Evolutionary conservation across 495 filamentous ascomycete genomes (phyloP).

Genomic region (Chaetomidium leptoderma): DNA sequence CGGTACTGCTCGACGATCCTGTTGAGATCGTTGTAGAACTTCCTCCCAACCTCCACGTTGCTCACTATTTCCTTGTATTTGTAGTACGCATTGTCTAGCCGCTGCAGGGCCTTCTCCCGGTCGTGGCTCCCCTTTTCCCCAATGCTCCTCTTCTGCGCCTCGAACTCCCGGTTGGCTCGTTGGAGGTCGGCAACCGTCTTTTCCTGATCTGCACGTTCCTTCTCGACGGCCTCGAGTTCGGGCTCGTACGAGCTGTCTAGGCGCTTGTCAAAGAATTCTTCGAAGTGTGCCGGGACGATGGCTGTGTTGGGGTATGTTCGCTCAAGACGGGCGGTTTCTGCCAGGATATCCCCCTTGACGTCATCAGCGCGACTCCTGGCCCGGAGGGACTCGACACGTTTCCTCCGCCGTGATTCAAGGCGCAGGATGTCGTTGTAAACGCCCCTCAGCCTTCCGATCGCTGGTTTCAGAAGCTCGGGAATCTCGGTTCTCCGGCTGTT

Average conservation of each 20-base stretch:
- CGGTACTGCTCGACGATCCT: constrained; percentile 71
- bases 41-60: constrained; percentile 82
- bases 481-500: constrained; percentile 74
- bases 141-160: constrained; percentile 55
- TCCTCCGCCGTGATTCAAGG: constrained; percentile 70
- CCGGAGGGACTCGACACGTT: constrained; percentile 68
- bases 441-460: constrained; percentile 66
- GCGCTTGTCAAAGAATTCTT: constrained; percentile 80
- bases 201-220: constrained; percentile 74
- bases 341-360: constrained; percentile 76
- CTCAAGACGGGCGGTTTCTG: constrained; percentile 79
- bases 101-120: constrained; percentile 80
- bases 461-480: constrained; percentile 71
- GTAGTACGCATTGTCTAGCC: constrained; percentile 84
- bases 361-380: constrained; percentile 82
- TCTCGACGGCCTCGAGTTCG: constrained; percentile 62
- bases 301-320: constrained; percentile 77
- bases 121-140: constrained; percentile 73
- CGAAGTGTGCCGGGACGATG: constrained; percentile 81
- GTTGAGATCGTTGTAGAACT: constrained; percentile 94
- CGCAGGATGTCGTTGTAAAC: constrained; percentile 78
- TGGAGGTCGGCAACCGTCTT: constrained; percentile 61
- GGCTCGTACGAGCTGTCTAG: constrained; percentile 69
- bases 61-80: constrained; percentile 92
- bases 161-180: constrained; percentile 74